A percentile compares a stretch with the other conserved stretches of the same genome.
Conservation (phyloP, 78 protist species). For the Cavenderia fasciculata region DNA sequence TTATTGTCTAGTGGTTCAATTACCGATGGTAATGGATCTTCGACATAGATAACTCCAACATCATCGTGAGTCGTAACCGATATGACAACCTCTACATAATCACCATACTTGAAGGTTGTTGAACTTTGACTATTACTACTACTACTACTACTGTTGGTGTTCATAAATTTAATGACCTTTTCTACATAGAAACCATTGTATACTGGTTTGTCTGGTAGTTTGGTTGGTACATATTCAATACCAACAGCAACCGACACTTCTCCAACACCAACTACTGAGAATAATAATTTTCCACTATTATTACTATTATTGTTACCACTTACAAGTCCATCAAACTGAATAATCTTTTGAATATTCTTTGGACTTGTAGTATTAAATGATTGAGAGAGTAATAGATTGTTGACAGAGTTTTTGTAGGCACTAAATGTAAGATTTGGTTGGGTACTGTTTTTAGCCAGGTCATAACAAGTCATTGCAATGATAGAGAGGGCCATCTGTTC, state of each 20-base stretch:
- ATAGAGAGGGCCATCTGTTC: slow-evolving; percentile 21
- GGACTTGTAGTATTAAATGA: background rate
- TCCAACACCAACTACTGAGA: slow-evolving; percentile 38
- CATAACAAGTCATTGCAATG: slow-evolving; percentile 36
- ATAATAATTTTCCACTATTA: slow-evolving; percentile 3
- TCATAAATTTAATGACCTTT: background rate
- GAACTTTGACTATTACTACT: too few species aligned
- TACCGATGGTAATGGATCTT: slow-evolving; percentile 24
- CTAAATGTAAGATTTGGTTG: slow-evolving; percentile 14
- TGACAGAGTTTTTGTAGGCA: background rate
- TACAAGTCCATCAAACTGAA: background rate
- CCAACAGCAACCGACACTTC: slow-evolving; percentile 46
- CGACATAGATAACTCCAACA: slow-evolving; percentile 24
- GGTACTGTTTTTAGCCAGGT: background rate
- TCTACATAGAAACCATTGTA: slow-evolving; percentile 56
- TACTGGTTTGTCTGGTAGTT: slow-evolving; percentile 2
- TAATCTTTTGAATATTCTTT: background rate
- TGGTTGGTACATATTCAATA: slow-evolving; percentile 28
- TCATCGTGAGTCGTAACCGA: slow-evolving; percentile 49
- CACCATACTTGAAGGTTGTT: slow-evolving; percentile 20
- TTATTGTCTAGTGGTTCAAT: slow-evolving; percentile 65
- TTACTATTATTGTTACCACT: too few species aligned
- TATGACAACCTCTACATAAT: slow-evolving; percentile 20
- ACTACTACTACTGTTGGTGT: background rate
- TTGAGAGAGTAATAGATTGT: background rate